phyloP scores from a whole-genome alignment of 306 rosid species.

The Abrus precatorius region DNA sequence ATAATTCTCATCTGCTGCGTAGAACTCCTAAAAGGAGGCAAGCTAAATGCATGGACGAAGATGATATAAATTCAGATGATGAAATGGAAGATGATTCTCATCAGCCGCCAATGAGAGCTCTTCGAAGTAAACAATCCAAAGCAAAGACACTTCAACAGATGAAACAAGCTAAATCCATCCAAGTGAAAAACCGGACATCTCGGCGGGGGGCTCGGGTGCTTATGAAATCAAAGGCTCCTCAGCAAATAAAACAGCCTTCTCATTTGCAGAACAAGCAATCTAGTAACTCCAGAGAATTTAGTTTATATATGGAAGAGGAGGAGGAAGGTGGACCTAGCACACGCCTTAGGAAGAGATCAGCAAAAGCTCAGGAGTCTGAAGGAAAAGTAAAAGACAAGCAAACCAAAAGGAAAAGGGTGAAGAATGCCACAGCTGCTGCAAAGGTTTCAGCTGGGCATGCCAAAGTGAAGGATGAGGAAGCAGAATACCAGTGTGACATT shows the following conservation, averaged over 20 bases:
- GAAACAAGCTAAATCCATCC: slow-evolving; percentile 59
- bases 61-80: slow-evolving; percentile 57
- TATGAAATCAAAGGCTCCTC: slow-evolving; percentile 58
- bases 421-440: slow-evolving; percentile 59
- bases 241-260: slow-evolving; percentile 59
- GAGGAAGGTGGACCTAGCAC: slow-evolving; percentile 90
- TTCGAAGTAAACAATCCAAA: slow-evolving; percentile 68
- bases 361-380: slow-evolving; percentile 61
- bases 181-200: slow-evolving; percentile 57
- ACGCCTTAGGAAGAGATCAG: slow-evolving; percentile 83
- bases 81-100: slow-evolving; percentile 54
- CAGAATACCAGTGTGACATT: slow-evolving; percentile 78
- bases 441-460: slow-evolving; percentile 61
- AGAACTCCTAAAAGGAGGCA: slow-evolving; percentile 67
- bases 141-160: slow-evolving; percentile 55
- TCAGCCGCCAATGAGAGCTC: slow-evolving; percentile 62
- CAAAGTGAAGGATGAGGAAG: slow-evolving; percentile 64
- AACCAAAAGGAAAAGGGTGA: slow-evolving; percentile 68
- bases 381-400: slow-evolving; percentile 65
- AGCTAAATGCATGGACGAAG: slow-evolving; percentile 61
- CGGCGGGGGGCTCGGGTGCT: slow-evolving; percentile 50
- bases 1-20: slow-evolving; percentile 52
- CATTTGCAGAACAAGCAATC: slow-evolving; percentile 56
- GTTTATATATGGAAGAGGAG: slow-evolving; percentile 65
- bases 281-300: slow-evolving; percentile 50